Evolutionary conservation across 2,329 filamentous ascomycete genomes (phyloP), one percentile per base, ranked within the genome.

Genomic region (Scolecobasidium constrictum): DNA sequence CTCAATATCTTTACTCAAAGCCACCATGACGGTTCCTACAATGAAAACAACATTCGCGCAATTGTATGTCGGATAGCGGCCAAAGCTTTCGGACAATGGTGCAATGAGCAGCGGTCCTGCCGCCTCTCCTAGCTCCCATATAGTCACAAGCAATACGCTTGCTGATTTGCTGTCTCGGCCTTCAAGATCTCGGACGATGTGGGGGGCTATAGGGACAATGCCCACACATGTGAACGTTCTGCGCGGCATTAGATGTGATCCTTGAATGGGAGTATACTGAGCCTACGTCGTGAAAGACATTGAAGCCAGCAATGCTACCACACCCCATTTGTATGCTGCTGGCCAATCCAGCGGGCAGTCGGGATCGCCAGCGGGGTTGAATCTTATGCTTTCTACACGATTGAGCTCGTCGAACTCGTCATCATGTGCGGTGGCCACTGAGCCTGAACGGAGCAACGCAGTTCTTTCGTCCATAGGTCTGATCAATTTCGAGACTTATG

Each of bases 121-220:
- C 15, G 63, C 65, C 57, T 68, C 65, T n/a, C 66, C 66, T 4
- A 69, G 56, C 44, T 69, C 66, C 66, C 66, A 69, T 45, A 69
- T 66, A 1, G 66, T 67, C 40, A 69, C 65, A 35, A 69, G 62
- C 5, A 69, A 63, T 12, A 45, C 43, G 15, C 43, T 45, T 15
- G 43, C 28, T 17, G 43, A 47, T 37, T 52, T 52, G 9, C 49
- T 48, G 15, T 52, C 42, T 17, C 50, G 46, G 38, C 50, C 49
- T 23, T 55, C 51, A 15, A 61, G 53, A 19, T 60, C 58, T 5
- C 50, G 42, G 17, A 60, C 57, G 12, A 61, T 61, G 15, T 37
- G 42, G 22, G 46, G 47, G 16, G 58, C 58, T 15, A 61, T 48
- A 13, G 58, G 58, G 1, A 60, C 58, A 1, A 61, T 53, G n/a